phyloP scores from a whole-genome alignment of 495 filamentous ascomycete genomes.

The Lophiostoma macrostomum region DNA sequence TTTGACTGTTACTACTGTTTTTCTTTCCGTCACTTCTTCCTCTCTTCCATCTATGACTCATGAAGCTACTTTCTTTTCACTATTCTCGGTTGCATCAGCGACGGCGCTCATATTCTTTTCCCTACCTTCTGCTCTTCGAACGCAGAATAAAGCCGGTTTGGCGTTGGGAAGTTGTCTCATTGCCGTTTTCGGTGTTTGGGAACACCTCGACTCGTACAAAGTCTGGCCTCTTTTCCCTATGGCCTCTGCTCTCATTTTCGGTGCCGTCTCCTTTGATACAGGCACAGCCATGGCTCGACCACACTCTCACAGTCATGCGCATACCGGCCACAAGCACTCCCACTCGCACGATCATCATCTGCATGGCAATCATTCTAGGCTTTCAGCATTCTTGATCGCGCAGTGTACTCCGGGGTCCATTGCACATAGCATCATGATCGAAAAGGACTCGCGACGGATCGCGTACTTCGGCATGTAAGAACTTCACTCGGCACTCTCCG shows the following conservation, averaged over 20 bases:
- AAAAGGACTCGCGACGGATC: conserved; percentile 92
- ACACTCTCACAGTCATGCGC: conserved; percentile 25
- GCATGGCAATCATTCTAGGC: conserved; percentile 49
- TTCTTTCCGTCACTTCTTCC: conserved; percentile 28
- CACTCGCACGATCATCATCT: conserved; percentile 47
- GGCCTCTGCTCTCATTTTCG: conserved; percentile 25
- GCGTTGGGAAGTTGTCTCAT: conserved; percentile 23
- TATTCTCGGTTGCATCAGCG: conserved; percentile 33
- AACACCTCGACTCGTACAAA: background rate
- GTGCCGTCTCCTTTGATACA: conserved; percentile 33
- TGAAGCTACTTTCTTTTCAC: conserved; percentile 30
- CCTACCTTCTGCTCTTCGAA: conserved; percentile 32
- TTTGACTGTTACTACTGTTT: conserved; percentile 30
- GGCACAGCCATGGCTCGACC: conserved; percentile 4
- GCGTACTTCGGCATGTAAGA: conserved; percentile 94
- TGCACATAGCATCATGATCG: conserved; percentile 77
- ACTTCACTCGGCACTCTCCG: too few species aligned
- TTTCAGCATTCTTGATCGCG: conserved; percentile 65
- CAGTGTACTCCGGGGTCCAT: conserved; percentile 68
- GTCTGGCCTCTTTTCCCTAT: conserved; percentile 6
- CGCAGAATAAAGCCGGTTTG: conserved; percentile 21
- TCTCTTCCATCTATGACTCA: conserved; percentile 22
- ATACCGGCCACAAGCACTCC: conserved; percentile 32
- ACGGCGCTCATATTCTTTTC: conserved; percentile 34
- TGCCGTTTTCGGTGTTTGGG: conserved; percentile 5